A percentile compares a stretch with the other conserved stretches of the same genome.
Conservation (phyloP, 371 early-diverging fungal genomes). For the Vittaforma corneae region DNA sequence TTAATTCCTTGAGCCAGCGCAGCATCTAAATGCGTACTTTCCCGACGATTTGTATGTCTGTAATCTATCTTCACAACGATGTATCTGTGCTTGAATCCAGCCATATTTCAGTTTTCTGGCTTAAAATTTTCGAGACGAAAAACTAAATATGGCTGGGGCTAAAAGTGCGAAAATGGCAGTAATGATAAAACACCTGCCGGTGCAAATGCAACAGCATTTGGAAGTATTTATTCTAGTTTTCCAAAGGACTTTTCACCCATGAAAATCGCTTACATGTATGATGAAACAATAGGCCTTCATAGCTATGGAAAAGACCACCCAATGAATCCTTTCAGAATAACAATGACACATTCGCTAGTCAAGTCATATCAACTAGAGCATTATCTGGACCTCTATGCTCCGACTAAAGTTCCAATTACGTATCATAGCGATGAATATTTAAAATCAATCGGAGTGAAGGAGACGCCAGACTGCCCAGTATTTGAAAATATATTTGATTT, state of each 20-base stretch:
- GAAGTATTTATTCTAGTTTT: no score
- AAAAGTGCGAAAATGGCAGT: no score
- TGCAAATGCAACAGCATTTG: no score
- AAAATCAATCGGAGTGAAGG: constrained; percentile 17
- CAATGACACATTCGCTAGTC: constrained; percentile 89
- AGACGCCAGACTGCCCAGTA: constrained; percentile 79
- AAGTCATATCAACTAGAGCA: constrained; percentile 82
- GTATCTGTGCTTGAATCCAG: constrained; percentile 10
- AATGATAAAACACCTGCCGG: no score
- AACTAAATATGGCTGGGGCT: no score
- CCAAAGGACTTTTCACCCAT: no score
- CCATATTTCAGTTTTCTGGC: no score
- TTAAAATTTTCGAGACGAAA: no score
- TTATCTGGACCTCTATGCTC: constrained; percentile 74
- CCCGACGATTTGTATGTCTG: background rate
- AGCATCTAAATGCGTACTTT: no score
- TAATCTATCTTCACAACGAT: background rate
- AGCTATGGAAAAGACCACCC: constrained; percentile 73
- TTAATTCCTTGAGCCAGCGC: no score
- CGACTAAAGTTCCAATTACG: constrained; percentile 22
- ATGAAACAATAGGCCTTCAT: constrained; percentile 67
- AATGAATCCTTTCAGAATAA: constrained; percentile 97
- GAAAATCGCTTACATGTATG: constrained; percentile 59
- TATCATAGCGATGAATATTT: constrained; percentile 46
- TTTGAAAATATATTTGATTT: constrained; percentile 90